These are phyloP conservation scores for Trichoderma endophyticum DNA, from an alignment of 2,329 filamentous ascomycete genomes.

Conservation along the genomic window DNA sequence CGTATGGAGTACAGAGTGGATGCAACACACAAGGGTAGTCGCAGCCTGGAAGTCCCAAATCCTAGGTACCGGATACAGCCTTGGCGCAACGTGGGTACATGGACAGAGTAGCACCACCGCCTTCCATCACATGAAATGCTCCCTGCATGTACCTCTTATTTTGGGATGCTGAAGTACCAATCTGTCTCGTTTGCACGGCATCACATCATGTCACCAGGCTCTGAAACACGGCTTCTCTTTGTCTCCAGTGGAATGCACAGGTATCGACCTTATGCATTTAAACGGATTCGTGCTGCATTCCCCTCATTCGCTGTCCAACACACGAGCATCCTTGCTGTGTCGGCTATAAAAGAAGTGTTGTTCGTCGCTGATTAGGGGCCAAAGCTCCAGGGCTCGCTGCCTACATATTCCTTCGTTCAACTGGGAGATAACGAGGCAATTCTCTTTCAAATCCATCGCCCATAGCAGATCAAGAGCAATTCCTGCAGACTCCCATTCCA, in stretches of 20 bases:
- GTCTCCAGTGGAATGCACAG: not conserved
- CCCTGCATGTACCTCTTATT: not conserved
- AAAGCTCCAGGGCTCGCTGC: not conserved
- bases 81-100: not conserved
- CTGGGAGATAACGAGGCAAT: not conserved
- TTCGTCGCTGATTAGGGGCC: not conserved
- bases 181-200: not conserved
- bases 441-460: not conserved
- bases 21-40: not conserved
- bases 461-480: not conserved
- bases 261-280: not conserved
- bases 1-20: not conserved
- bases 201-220: not conserved
- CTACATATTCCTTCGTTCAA: not conserved
- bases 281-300: not conserved
- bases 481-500: not conserved
- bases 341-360: constrained; percentile 3
- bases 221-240: not conserved
- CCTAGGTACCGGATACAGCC: not conserved
- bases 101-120: not conserved
- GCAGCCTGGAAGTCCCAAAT: not conserved
- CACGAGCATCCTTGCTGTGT: not conserved
- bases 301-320: not conserved
- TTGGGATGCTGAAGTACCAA: not conserved
- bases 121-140: not conserved